Evolutionary conservation across 768 basidiomycete species (phyloP), one percentile per base, ranked within the genome.

Genomic region (Agrocybe pediades): DNA sequence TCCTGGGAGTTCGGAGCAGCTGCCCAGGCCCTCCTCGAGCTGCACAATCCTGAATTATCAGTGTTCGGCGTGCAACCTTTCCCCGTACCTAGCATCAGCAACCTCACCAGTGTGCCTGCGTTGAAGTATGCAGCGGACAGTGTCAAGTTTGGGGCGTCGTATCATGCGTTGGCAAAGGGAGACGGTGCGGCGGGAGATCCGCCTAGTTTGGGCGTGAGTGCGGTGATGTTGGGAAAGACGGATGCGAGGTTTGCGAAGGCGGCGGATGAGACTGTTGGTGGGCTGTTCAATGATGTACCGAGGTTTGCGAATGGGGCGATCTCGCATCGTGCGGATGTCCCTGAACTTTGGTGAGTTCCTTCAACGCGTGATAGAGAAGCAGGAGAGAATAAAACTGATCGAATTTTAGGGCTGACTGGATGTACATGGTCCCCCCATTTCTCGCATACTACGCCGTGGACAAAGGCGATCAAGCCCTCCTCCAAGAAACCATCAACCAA

Each of bases 341-440:
- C 74, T 23, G 77, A 78, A 49, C 62, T 79, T 6, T 81, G 79
- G 79, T 79, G 50, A 41, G 72, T 64, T 30, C 17, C 51, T 29
- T 41, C 26, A 67, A 51, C 41, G 69, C 26, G 24, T 6, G 9
- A 5, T 4, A 3, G n/a, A 13, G 3, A 36, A 36, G 19, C 15
- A 41, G 36, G 15, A 16, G 21, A 17, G 19, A 0, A n/a, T 58
- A 46, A 67, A 65, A 56, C 57, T 63, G 39, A 69, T 68, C 1
- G 70, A 15, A 76, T 71, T 8, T 23, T 26, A 78, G 78, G 76
- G 73, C 77, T 20, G 78, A 81, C 61, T 80, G 73, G 56, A 65
- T 80, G 49, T 81, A 77, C 64, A 81, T 80, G 79, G 77, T 71
- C 0, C 79, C 79, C 6, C 78, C 79, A 0, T 79, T 79, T 65